Conservation (phyloP, 345 rosid genomes). For the Eutrema yunnanense region DNA sequence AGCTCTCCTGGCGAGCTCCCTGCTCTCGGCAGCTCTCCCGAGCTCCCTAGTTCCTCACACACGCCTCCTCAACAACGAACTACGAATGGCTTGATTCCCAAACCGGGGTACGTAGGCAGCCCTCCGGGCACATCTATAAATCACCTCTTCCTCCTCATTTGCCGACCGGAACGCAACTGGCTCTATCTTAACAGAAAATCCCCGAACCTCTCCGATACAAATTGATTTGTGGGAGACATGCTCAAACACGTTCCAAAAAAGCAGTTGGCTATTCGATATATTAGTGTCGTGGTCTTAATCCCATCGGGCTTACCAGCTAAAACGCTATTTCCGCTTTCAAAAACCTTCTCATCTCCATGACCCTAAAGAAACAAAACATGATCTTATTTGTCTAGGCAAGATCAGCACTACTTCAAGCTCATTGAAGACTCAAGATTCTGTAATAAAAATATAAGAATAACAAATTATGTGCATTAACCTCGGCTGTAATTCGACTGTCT, state of each 20-base stretch:
- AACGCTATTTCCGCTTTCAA: conserved; percentile 23
- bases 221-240: too few relatives aligned
- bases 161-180: too few relatives aligned
- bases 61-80: too few relatives aligned
- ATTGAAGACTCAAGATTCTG: neutral
- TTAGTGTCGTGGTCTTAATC: conserved; percentile 18
- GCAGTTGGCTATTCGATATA: neutral
- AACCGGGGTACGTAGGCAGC: too few relatives aligned
- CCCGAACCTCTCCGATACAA: too few relatives aligned
- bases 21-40: too few relatives aligned
- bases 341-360: conserved; percentile 18
- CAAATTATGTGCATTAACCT: conserved; percentile 14
- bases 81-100: too few relatives aligned
- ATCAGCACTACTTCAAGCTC: neutral
- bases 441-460: neutral
- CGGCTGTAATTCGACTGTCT: conserved; percentile 10
- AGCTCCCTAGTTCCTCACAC: too few relatives aligned
- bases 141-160: too few relatives aligned
- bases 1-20: too few relatives aligned
- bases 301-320: conserved; percentile 10
- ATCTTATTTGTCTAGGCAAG: neutral
- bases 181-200: too few relatives aligned
- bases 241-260: neutral
- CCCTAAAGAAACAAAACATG: conserved; percentile 28
- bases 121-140: too few relatives aligned